Conservation (phyloP, 805 yeast genomes). For the Hanseniaspora nectarophila region DNA sequence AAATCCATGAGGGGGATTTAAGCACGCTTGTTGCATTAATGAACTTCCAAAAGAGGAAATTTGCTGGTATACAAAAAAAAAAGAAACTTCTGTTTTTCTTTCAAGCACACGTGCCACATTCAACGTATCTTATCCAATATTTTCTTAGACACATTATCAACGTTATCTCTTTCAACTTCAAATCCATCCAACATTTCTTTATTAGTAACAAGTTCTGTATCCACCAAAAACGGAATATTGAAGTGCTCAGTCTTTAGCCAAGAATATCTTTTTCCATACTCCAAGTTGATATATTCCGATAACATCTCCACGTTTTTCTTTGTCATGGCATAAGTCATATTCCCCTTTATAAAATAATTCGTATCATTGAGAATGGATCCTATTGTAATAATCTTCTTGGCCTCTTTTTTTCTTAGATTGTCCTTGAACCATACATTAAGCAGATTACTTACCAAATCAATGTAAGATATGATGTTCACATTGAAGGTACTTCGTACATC, state of each 20-base stretch:
- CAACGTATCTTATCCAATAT: background rate
- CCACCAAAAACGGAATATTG: constrained; percentile 2
- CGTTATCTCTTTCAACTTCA: background rate
- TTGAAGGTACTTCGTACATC: background rate
- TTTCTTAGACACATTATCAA: background rate
- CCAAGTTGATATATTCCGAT: background rate
- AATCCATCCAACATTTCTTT: background rate
- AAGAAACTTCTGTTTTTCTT: too few relatives aligned
- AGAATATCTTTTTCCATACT: background rate
- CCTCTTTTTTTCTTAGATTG: background rate
- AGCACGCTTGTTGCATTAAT: too few relatives aligned
- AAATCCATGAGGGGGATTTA: too few relatives aligned
- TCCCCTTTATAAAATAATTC: background rate
- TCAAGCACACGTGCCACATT: too few relatives aligned
- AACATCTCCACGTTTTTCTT: constrained; percentile 11
- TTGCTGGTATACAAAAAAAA: too few relatives aligned
- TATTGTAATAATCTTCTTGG: background rate
- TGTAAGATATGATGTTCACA: constrained; percentile 2
- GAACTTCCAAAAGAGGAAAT: too few relatives aligned
- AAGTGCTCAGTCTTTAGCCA: background rate
- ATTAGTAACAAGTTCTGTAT: background rate
- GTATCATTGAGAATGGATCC: constrained; percentile 7
- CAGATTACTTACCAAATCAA: background rate
- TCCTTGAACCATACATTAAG: constrained; percentile 3
- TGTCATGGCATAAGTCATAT: constrained; percentile 3